Percentiles rank a stretch among this genome's conserved stretches.
Conservation (phyloP, 2,329 filamentous ascomycete genomes). For the Pseudonectria buxi region DNA sequence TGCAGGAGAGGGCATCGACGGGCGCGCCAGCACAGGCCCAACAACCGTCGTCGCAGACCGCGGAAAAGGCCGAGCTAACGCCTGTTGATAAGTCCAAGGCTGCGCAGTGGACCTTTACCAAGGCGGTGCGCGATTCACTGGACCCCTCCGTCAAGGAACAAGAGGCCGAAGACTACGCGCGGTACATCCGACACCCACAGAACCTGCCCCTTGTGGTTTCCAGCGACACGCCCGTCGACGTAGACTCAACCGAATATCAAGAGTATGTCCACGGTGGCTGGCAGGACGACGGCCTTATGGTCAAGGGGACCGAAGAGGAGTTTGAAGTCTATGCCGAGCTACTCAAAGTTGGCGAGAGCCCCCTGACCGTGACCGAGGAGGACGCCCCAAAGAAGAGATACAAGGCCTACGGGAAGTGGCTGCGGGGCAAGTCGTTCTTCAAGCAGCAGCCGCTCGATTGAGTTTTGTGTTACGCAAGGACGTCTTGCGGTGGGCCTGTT, state of each 20-base stretch:
- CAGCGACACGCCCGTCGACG: slow-evolving; percentile 54
- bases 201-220: slow-evolving; percentile 78
- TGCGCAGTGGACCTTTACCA: slow-evolving; percentile 81
- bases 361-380: slow-evolving; percentile 79
- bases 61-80: slow-evolving; percentile 46
- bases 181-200: slow-evolving; percentile 84
- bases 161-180: slow-evolving; percentile 79
- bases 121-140: slow-evolving; percentile 78
- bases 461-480: slow-evolving; percentile 9
- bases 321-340: slow-evolving; percentile 65
- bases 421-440: slow-evolving; percentile 90
- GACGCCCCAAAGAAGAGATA: slow-evolving; percentile 90
- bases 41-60: slow-evolving; percentile 11
- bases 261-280: slow-evolving; percentile 70
- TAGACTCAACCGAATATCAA: slow-evolving; percentile 61
- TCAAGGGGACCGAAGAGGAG: slow-evolving; percentile 41
- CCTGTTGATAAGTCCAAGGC: slow-evolving; percentile 70
- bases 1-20: slow-evolving; percentile 28
- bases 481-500: neutral
- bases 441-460: slow-evolving; percentile 71
- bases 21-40: slow-evolving; percentile 7
- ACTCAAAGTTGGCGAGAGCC: slow-evolving; percentile 70
- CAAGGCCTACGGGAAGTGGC: slow-evolving; percentile 93
- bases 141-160: slow-evolving; percentile 71
- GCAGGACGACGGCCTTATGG: slow-evolving; percentile 52